These are phyloP conservation scores for Neurospora sp. DNA, from an alignment of 495 filamentous ascomycete genomes.

Conservation along the genomic window DNA sequence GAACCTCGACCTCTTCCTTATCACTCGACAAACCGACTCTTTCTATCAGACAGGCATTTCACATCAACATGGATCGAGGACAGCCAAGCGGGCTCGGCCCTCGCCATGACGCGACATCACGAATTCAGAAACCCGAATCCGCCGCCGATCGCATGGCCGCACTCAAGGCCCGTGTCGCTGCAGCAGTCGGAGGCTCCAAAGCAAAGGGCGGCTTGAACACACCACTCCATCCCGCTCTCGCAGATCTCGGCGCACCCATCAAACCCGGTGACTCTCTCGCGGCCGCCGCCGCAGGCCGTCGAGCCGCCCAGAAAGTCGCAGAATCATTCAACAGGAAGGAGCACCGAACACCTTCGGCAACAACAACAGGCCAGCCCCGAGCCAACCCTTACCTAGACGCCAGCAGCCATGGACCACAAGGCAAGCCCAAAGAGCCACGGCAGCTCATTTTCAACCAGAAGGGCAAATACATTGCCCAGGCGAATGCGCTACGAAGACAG, in stretches of 20 bases:
- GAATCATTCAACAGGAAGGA: constrained; percentile 8
- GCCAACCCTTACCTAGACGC: constrained; percentile 85
- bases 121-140: constrained; percentile 42
- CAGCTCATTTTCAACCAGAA: constrained; percentile 89
- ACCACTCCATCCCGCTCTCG: constrained; percentile 80
- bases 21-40: neutral
- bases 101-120: constrained; percentile 39
- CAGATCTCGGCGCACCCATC: constrained; percentile 52
- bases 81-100: constrained; percentile 39
- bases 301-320: constrained; percentile 12
- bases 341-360: constrained; percentile 23
- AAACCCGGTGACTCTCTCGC: constrained; percentile 37
- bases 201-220: constrained; percentile 73
- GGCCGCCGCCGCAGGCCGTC: constrained; percentile 14
- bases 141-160: constrained; percentile 48
- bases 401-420: constrained; percentile 50
- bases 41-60: neutral
- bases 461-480: constrained; percentile 93
- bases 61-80: constrained; percentile 29
- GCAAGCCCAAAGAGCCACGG: constrained; percentile 54
- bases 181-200: constrained; percentile 53
- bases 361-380: constrained; percentile 28
- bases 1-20: neutral
- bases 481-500: constrained; percentile 74
- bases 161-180: constrained; percentile 76